Evolutionary conservation across 2,329 filamentous ascomycete species (phyloP).

Genomic region (Blastomyces emzantsi): DNA sequence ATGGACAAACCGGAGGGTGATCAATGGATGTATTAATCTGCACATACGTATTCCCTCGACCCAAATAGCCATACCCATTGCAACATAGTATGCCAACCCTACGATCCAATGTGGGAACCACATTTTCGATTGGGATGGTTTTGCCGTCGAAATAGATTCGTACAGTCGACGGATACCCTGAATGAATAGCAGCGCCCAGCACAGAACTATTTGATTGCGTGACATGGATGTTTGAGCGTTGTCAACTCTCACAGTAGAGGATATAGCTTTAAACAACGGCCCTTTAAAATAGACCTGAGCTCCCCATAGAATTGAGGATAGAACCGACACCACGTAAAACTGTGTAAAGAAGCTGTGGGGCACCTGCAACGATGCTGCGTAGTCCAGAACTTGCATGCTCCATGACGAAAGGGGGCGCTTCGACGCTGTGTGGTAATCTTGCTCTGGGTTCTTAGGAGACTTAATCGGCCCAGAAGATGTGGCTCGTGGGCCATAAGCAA

Average conservation of each 20-base stretch:
- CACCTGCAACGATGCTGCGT: conserved; percentile 50
- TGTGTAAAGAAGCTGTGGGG: conserved; percentile 85
- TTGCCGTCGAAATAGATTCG: conserved; percentile 60
- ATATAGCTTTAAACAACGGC: conserved; percentile 43
- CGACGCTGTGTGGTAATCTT: neutral
- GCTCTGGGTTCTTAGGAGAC: neutral
- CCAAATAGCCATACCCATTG: conserved; percentile 69
- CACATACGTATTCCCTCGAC: conserved; percentile 64
- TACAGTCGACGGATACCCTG: conserved; percentile 69
- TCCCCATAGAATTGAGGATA: conserved; percentile 65
- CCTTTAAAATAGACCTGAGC: conserved; percentile 53
- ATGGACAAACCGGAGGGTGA: conserved; percentile 8
- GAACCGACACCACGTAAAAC: conserved; percentile 69
- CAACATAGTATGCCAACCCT: conserved; percentile 67
- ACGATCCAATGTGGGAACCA: conserved; percentile 74
- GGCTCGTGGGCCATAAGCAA: conserved; percentile 52
- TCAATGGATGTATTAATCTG: conserved; percentile 11
- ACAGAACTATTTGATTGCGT: conserved; percentile 53
- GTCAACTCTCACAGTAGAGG: conserved; percentile 32
- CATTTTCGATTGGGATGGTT: conserved; percentile 67
- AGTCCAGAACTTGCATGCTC: conserved; percentile 37
- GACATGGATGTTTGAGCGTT: conserved; percentile 44
- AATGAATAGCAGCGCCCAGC: conserved; percentile 63
- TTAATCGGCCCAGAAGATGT: conserved; percentile 16
- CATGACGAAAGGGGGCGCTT: conserved; percentile 13